Evolutionary conservation across 805 yeast species (phyloP).

Genomic region (Lachancea lanzarotensis): DNA sequence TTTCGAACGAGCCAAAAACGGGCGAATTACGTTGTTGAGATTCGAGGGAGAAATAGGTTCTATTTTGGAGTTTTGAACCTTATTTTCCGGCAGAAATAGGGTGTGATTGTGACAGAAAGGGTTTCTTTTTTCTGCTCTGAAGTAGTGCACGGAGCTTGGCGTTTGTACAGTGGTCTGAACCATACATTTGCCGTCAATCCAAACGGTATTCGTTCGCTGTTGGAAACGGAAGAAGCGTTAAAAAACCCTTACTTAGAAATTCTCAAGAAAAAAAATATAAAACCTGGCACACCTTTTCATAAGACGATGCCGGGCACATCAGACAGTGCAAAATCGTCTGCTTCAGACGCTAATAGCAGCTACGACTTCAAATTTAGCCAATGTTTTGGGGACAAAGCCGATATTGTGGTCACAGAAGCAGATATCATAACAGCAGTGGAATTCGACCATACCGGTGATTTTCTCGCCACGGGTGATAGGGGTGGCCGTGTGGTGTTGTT

Average conservation of each 20-base stretch:
- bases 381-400: constrained; percentile 98
- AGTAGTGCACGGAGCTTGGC: no score
- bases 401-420: constrained; percentile 92
- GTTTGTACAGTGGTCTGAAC: no score
- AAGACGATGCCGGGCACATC: neutral
- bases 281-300: neutral
- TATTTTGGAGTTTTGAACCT: no score
- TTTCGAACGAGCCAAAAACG: neutral
- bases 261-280: no score
- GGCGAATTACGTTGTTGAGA: neutral
- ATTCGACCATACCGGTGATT: constrained; percentile 91
- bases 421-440: constrained; percentile 97
- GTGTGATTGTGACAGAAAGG: no score
- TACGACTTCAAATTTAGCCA: constrained; percentile 71
- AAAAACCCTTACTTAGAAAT: no score
- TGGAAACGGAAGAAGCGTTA: no score
- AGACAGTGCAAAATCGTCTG: neutral
- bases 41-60: neutral
- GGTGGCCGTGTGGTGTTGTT: constrained; percentile 97
- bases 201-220: no score
- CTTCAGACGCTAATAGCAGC: constrained; percentile 31
- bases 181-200: no score
- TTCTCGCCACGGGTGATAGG: constrained; percentile 94
- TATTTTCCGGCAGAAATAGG: no score
- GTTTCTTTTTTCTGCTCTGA: no score